These are phyloP conservation scores for Canavalia ensiformis DNA, from an alignment of 306 rosid genomes.

Conservation along the genomic window DNA sequence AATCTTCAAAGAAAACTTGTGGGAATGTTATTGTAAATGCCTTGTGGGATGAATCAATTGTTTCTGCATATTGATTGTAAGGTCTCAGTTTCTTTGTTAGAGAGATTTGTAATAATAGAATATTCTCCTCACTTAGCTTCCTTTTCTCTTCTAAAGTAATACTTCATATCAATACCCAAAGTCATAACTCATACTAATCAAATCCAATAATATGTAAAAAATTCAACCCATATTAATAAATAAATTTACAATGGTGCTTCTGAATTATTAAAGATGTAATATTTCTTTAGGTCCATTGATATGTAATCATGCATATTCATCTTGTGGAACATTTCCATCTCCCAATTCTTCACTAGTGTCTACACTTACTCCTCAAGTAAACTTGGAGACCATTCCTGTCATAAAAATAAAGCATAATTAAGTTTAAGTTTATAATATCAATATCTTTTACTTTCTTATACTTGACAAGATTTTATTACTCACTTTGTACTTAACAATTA, in stretches of 20 bases:
- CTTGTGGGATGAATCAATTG: slow-evolving; percentile 59
- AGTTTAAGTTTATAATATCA: too few species aligned
- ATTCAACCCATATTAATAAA: too few species aligned
- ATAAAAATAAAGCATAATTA: neutral
- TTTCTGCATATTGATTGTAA: slow-evolving; percentile 64
- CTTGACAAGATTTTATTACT: too few species aligned
- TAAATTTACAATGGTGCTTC: neutral
- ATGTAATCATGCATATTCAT: slow-evolving; percentile 47
- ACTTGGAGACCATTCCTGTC: slow-evolving; percentile 71
- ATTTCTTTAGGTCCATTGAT: slow-evolving; percentile 60
- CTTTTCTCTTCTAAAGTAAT: slow-evolving; percentile 51
- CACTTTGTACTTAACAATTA: neutral
- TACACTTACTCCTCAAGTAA: slow-evolving; percentile 72
- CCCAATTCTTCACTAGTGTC: slow-evolving; percentile 67
- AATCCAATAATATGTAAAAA: too few species aligned
- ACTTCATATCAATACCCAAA: slow-evolving; percentile 44
- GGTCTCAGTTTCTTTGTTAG: slow-evolving; percentile 58
- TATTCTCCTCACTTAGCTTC: slow-evolving; percentile 75
- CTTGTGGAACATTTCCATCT: slow-evolving; percentile 70
- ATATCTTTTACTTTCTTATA: too few species aligned
- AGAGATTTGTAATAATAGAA: slow-evolving; percentile 60
- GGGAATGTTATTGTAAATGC: slow-evolving; percentile 68
- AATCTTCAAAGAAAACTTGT: slow-evolving; percentile 70
- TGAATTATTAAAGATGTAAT: neutral
- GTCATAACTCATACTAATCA: neutral